Evolutionary conservation across 2,329 filamentous ascomycete genomes (phyloP), one percentile per base, ranked within the genome.

Genomic region (Claviceps monticola): DNA sequence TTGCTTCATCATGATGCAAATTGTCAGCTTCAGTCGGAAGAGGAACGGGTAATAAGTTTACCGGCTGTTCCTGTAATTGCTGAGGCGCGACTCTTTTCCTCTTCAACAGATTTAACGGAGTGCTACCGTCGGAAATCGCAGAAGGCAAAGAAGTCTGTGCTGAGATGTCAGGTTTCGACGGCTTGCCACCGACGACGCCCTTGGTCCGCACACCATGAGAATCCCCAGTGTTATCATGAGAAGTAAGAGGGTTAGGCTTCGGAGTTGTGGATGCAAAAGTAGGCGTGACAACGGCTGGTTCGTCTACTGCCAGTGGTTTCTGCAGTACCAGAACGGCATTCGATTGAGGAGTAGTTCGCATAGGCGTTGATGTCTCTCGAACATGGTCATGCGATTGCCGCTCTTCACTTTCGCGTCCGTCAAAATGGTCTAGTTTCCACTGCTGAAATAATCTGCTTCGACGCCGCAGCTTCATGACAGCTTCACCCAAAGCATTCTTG

Each of bases 401-500:
- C 17, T 47, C 38, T 17, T 44, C 47, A 42, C 46, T 11, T 11
- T 17, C 16, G 13, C 16, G n/a, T 11, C 43, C 23, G 23, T 45
- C 49, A 23, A 54, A 42, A 37, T 42, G 57, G 45, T 55, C 49
- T 39, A 46, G 2, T 50, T 58, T 58, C 65, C 65, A 67, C 13
- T 51, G 52, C 17, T 58, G 61, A 53, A 79, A 85, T 38, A 67
- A 69, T 1, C 56, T 57, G 49, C 83, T 86, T 46, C 61, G 67
- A 34, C 61, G 59, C 42, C 74, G 76, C 5, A 90, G 71, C 36
- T 73, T 68, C 2, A 70, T 58, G 51, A 90, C 78, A 9, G 79
- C 79, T 54, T 74, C 69, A 14, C 73, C 68, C 2, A 93, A 64
- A 1, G 74, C 75, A 45, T 71, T 69, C 53, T 80, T 76, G 55